Percentiles rank a stretch among this genome's conserved stretches.
Conservation (phyloP, 352 stramenopile genomes). For the Pythium sukuiense region DNA sequence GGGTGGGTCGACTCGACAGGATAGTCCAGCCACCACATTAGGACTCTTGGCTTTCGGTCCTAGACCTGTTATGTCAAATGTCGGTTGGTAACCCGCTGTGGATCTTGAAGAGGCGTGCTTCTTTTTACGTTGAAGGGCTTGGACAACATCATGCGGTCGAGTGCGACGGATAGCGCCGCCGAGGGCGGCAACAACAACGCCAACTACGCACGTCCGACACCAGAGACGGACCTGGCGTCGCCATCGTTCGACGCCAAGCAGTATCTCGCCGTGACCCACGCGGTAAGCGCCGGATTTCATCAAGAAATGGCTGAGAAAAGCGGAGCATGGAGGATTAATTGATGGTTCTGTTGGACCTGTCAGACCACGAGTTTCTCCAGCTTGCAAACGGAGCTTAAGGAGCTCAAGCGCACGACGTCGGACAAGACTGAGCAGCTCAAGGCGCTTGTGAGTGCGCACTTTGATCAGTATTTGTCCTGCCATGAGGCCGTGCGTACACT, state of each 20-base stretch:
- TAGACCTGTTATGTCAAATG: not conserved
- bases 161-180: conserved; percentile 18
- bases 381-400: conserved; percentile 62
- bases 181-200: not conserved
- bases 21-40: no score
- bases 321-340: not conserved
- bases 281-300: conserved; percentile 33
- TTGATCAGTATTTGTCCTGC: conserved; percentile 83
- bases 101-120: conserved; percentile 27
- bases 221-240: conserved; percentile 61
- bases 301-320: not conserved
- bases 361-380: conserved; percentile 64
- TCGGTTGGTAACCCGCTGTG: conserved; percentile 1
- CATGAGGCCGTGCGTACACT: conserved; percentile 74
- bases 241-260: conserved; percentile 53
- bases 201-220: conserved; percentile 14
- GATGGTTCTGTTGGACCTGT: not conserved
- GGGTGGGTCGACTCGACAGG: not conserved
- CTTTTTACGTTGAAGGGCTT: no score
- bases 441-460: conserved; percentile 74
- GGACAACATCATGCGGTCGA: conserved; percentile 25
- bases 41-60: not conserved
- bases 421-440: conserved; percentile 88
- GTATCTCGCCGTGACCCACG: conserved; percentile 66
- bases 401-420: conserved; percentile 69